These are phyloP conservation scores for Penicillium turbatum DNA, from an alignment of 495 filamentous ascomycete species.

Conservation along the genomic window DNA sequence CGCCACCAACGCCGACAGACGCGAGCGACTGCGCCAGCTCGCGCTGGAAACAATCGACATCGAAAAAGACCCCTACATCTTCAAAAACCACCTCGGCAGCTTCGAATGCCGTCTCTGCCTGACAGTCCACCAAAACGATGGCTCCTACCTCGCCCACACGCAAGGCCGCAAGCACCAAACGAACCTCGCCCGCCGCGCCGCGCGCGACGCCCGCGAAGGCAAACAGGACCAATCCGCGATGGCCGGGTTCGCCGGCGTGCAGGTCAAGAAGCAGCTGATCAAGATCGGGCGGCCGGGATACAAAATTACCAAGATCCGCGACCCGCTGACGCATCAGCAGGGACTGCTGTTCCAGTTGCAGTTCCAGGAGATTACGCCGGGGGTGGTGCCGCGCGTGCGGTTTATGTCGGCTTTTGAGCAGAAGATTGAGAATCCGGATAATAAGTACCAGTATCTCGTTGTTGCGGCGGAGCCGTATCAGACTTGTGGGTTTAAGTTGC, in stretches of 20 bases:
- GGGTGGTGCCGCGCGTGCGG: conserved; percentile 73
- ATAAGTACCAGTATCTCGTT: conserved; percentile 88
- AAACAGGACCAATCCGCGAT: conserved; percentile 64
- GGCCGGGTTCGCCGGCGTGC: conserved; percentile 73
- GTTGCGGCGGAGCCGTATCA: conserved; percentile 98
- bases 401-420: conserved; percentile 99
- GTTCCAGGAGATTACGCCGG: conserved; percentile 83
- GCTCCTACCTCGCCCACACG: conserved; percentile 97
- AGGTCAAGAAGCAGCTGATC: conserved; percentile 82
- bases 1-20: conserved; percentile 92
- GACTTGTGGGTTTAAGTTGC: conserved; percentile 93
- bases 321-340: conserved; percentile 84
- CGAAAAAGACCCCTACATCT: conserved; percentile 99
- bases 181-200: conserved; percentile 94
- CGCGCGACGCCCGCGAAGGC: conserved; percentile 86
- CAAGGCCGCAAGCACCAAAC: conserved; percentile 99
- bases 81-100: conserved; percentile 98
- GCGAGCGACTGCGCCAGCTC: conserved; percentile 94
- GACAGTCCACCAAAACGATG: conserved; percentile 99
- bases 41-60: conserved; percentile 98
- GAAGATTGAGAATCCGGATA: conserved; percentile 91
- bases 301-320: conserved; percentile 93
- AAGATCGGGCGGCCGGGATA: conserved; percentile 98
- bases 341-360: conserved; percentile 92
- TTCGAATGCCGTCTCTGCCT: conserved; percentile 98